Evolutionary conservation across 345 rosid species (phyloP).

Genomic region (Aethionema arabicum): DNA sequence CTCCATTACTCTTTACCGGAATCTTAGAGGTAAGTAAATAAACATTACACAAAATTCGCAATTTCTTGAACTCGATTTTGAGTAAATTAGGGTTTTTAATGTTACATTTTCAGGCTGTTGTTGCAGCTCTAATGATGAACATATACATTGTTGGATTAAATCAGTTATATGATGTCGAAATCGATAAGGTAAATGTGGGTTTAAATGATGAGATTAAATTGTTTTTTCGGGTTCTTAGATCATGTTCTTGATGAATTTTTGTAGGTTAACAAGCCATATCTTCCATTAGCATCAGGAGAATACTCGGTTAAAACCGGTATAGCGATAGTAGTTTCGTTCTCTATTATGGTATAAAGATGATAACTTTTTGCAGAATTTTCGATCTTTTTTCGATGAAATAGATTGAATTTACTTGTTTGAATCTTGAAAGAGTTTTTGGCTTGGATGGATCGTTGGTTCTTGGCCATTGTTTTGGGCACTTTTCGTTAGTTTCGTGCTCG

Average conservation of each 20-base stretch:
- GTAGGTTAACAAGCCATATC: conserved; percentile 95
- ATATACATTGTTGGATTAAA: conserved; percentile 89
- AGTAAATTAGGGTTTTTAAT: neutral
- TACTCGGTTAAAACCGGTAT: conserved; percentile 65
- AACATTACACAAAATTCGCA: neutral
- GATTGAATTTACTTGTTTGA: neutral
- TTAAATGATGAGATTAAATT: neutral
- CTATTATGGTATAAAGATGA: conserved; percentile 60
- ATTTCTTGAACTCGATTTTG: neutral
- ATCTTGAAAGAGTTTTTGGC: conserved; percentile 69
- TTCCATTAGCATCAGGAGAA: conserved; percentile 96
- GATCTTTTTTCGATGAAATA: neutral
- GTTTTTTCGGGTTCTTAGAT: neutral
- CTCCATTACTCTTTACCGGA: conserved; percentile 67
- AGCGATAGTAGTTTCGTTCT: conserved; percentile 58
- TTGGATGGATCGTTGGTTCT: conserved; percentile 84
- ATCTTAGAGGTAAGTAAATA: conserved; percentile 62
- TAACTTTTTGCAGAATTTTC: neutral
- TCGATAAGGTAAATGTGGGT: conserved; percentile 67
- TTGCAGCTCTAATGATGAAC: conserved; percentile 93
- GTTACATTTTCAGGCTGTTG: conserved; percentile 64
- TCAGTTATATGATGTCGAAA: conserved; percentile 85
- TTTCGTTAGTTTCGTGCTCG: conserved; percentile 81
- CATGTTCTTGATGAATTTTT: conserved; percentile 15
- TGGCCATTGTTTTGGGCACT: conserved; percentile 99